A percentile compares a stretch with the other conserved stretches of the same genome.
Conservation (phyloP, 179 eudicot genomes). For the Dionaea muscipula region DNA sequence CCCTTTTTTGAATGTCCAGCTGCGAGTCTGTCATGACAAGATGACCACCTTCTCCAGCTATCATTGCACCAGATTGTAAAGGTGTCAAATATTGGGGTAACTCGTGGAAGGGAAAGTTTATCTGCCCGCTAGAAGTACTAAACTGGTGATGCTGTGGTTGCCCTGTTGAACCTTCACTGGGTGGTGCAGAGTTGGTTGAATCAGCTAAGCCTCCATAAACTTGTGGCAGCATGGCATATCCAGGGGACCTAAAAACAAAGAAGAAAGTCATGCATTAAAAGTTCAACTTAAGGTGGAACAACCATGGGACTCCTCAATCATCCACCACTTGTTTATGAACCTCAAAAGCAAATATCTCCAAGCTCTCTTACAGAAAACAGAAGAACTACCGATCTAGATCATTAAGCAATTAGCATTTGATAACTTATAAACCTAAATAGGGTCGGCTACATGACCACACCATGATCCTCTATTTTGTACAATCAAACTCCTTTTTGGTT, state of each 20-base stretch:
- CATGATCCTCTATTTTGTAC: too few relatives aligned
- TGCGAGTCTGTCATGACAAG: conserved; percentile 26
- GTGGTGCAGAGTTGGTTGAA: conserved; percentile 20
- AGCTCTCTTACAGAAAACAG: too few relatives aligned
- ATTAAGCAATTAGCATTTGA: too few relatives aligned
- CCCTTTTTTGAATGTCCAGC: conserved; percentile 31
- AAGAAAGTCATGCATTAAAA: neutral
- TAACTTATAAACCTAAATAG: too few relatives aligned
- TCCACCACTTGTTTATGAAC: too few relatives aligned
- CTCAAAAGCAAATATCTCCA: too few relatives aligned
- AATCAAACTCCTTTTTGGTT: too few relatives aligned
- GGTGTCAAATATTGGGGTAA: conserved; percentile 31
- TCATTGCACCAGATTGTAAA: conserved; percentile 22
- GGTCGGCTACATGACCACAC: too few relatives aligned
- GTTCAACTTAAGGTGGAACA: too few relatives aligned
- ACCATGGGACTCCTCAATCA: too few relatives aligned
- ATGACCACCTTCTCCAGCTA: conserved; percentile 18
- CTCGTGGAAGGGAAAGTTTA: conserved; percentile 26
- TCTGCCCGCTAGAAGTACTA: conserved; percentile 24
- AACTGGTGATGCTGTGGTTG: conserved; percentile 27
- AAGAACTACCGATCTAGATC: too few relatives aligned
- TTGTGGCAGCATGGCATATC: conserved; percentile 49
- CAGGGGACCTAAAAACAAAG: conserved; percentile 51
- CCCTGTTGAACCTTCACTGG: conserved; percentile 25
- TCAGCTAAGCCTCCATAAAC: conserved; percentile 20